Base-by-base conservation (phyloP, 2,329 filamentous ascomycete species). In the Grosmannia clavigera region DNA sequence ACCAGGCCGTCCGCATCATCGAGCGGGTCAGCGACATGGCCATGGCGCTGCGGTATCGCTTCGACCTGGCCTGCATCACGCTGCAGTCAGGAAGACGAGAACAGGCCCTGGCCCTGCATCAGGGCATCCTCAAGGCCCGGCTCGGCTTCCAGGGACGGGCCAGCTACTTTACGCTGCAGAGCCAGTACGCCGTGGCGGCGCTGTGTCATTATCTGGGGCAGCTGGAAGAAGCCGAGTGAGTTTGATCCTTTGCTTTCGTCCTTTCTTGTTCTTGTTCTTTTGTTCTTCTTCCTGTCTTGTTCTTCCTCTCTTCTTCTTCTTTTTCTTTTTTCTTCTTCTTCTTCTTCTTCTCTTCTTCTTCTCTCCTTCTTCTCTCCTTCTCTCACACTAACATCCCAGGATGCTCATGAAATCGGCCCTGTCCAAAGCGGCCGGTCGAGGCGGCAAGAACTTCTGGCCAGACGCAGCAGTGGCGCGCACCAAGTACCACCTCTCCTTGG, bases 161-260 rank as follows among this genome's bases (percentile, higher is more conserved):
- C 2, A 64, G 61, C 54, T 64, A 63, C 63, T 63, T 63, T 52
- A 64, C 63, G 16, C 59, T 64, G 31, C 63, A 64, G 48, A 63
- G 63, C 33, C 63, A 63, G 46, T 64, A 64, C 22, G 61, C 63
- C 3, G 61, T 64, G 3, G 63, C 61, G 19, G 63, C 61, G 5
- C 35, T 63, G 19, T 62, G 54, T 16, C 61, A 64, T 33, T 61
- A 59, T 52, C 52, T 63, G 12, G 62, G 63, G 4, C 60, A 53
- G 5, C 50, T 63, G 4, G 60, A 63, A 2, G 58, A 64, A n/a
- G 63, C 63, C 3, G 62, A 63, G 61, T 60, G n/a, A 31, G 60
- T 56, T 38, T 48, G 33, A 14, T 22, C 31, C 27, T n/a, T 19
- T 40, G 29, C 27, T 22, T 33, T 40, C n/a, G 6, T 35, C 25